phyloP scores from a whole-genome alignment of 2,329 filamentous ascomycete genomes.

The Didymella pinodella region DNA sequence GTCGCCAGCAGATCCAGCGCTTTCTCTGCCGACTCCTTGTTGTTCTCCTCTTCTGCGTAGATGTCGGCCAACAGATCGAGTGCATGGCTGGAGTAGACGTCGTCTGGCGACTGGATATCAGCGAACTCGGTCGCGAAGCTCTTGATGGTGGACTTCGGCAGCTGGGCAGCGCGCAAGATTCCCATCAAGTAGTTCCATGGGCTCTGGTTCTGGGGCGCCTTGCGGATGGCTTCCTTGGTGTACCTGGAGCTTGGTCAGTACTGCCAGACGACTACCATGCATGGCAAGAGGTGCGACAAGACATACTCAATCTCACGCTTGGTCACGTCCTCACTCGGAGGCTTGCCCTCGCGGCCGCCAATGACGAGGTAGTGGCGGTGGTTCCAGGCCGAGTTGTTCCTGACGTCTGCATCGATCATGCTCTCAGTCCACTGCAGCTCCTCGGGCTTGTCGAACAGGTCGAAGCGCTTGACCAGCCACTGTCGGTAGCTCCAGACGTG shows the following conservation, averaged over 20 bases:
- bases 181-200: slow-evolving; percentile 92
- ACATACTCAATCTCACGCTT: slow-evolving; percentile 76
- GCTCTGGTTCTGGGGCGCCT: slow-evolving; percentile 92
- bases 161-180: slow-evolving; percentile 71
- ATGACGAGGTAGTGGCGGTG: slow-evolving; percentile 96
- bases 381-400: slow-evolving; percentile 98
- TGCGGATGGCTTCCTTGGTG: slow-evolving; percentile 73
- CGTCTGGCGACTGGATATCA: slow-evolving; percentile 56
- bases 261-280: not conserved
- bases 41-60: slow-evolving; percentile 61
- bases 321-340: slow-evolving; percentile 63
- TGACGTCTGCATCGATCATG: slow-evolving; percentile 79
- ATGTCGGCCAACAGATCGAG: slow-evolving; percentile 77
- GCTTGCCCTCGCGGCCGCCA: slow-evolving; percentile 58
- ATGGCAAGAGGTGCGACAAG: not conserved
- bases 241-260: slow-evolving; percentile 47
- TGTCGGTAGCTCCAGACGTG: slow-evolving; percentile 98
- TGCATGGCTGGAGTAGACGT: slow-evolving; percentile 67
- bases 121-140: slow-evolving; percentile 64
- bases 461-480: slow-evolving; percentile 72
- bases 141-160: slow-evolving; percentile 59
- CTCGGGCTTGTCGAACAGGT: slow-evolving; percentile 60
- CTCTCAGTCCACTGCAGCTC: slow-evolving; percentile 76
- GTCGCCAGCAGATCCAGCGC: slow-evolving; percentile 77
- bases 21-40: slow-evolving; percentile 68